Evolutionary conservation across 2,329 filamentous ascomycete species (phyloP), one percentile per base, ranked within the genome.

Genomic region (Corinectria fuckeliana): DNA sequence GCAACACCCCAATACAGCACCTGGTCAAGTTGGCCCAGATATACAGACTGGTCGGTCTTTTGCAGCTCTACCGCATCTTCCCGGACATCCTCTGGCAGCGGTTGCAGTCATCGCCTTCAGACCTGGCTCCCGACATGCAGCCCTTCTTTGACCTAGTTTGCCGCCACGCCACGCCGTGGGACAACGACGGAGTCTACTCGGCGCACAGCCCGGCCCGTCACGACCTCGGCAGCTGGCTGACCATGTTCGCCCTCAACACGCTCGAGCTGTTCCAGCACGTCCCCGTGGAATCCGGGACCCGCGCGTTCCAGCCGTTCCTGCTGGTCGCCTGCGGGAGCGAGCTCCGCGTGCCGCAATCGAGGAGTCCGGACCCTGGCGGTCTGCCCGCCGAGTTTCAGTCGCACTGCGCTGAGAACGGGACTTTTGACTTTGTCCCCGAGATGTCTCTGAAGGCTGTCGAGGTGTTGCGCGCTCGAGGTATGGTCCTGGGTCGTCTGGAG

Each of bases 1-100:
- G 26, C n/a, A 57, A 60, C 30, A 63, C 60, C 1, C 52, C 57
- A 1, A 48, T 63, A 2, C 45, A 52, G 26, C 60, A 63, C 36
- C 47, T 63, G 4, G 21, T 63, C 7, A 60, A 48, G 5, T 18
- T 63, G 3, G 60, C 60, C 10, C 48, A 63, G 26, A 54, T 56
- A 1, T 63, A 63, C 20, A 32, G 60, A 9, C 38, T 53, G 16
- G 54, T 51, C 5, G 57, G 60, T 3, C 34, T 63, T 5, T 39
- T 63, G 4, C 60, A 63, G 16, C 32, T 63, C 23, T 63, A 63
- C 30, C 61, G 54, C 10, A 55, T 63, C n/a, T 62, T 61, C 14
- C 57, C 61, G 0, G 61, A 63, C n/a, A 48, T 63, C 11, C 61
- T 63, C 11, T 38, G 38, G 47, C 39, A 36, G 6, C 32, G 58